Percentiles rank a stretch among this genome's conserved stretches.
phyloP scores from a whole-genome alignment of 202 grass and related monocot species.

The Eragrostis tef region DNA sequence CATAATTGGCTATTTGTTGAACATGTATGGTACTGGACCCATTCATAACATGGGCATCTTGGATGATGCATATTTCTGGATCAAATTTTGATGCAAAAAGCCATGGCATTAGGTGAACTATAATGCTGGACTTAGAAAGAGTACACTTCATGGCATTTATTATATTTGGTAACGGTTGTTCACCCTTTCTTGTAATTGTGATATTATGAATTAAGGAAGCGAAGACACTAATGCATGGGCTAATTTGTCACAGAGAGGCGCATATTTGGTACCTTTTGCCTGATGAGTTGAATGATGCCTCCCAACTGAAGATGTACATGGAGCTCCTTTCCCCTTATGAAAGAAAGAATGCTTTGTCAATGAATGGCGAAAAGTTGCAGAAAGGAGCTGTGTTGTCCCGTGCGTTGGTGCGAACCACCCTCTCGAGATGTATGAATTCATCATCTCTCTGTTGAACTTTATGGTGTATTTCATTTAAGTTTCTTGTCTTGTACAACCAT shows the following conservation, averaged over 20 bases:
- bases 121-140: not conserved
- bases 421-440: constrained; percentile 85
- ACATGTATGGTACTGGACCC: not conserved
- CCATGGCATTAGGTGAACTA: not conserved
- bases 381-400: constrained; percentile 74
- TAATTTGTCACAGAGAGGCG: constrained; percentile 64
- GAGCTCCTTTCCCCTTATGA: constrained; percentile 77
- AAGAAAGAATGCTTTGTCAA: constrained; percentile 60
- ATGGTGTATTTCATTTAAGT: constrained; percentile 1
- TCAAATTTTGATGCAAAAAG: not conserved
- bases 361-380: constrained; percentile 58
- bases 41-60: not conserved
- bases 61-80: not conserved
- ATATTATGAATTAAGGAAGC: not conserved
- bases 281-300: constrained; percentile 68
- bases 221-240: not conserved
- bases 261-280: constrained; percentile 89
- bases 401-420: constrained; percentile 76
- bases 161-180: not conserved
- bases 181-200: not conserved
- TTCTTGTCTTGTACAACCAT: not conserved
- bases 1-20: not conserved
- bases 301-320: constrained; percentile 67
- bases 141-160: not conserved
- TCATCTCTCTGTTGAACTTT: constrained; percentile 8